Evolutionary conservation across 2,329 filamentous ascomycete species (phyloP).

Genomic region (Venturia nashicola): DNA sequence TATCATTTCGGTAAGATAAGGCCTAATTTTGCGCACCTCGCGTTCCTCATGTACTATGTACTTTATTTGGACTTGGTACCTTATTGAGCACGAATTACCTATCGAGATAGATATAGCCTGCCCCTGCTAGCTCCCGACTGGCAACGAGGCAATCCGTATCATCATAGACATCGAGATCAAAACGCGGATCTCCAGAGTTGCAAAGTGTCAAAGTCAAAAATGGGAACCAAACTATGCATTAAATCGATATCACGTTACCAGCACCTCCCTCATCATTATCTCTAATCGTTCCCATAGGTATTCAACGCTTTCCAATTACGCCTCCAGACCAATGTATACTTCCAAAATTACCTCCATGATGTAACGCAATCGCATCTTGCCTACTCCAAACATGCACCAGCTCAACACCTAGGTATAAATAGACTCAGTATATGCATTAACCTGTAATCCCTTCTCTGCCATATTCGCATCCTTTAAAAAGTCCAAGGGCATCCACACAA

Average conservation of each 20-base stretch:
- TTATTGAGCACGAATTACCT: too few relatives aligned
- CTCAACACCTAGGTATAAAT: conserved; percentile 50
- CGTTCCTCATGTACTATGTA: neutral
- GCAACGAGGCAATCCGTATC: too few relatives aligned
- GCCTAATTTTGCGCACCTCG: neutral
- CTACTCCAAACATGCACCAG: neutral
- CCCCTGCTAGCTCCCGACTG: too few relatives aligned
- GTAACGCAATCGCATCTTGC: neutral
- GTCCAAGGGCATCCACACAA: conserved; percentile 91
- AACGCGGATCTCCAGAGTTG: too few relatives aligned
- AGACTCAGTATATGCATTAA: conserved; percentile 81
- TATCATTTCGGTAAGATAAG: neutral
- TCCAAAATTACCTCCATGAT: neutral
- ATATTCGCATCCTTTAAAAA: conserved; percentile 77
- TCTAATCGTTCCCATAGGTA: neutral
- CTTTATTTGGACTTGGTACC: too few relatives aligned
- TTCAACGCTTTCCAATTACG: neutral
- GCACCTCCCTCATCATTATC: neutral
- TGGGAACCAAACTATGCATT: neutral
- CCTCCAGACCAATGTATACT: neutral
- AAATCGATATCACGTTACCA: neutral
- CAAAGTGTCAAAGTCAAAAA: neutral
- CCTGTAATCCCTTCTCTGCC: conserved; percentile 77
- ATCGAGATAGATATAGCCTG: too few relatives aligned
- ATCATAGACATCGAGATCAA: too few relatives aligned